Base-by-base conservation (phyloP, 257 asterid species). In the Anisodus acutangulus region DNA sequence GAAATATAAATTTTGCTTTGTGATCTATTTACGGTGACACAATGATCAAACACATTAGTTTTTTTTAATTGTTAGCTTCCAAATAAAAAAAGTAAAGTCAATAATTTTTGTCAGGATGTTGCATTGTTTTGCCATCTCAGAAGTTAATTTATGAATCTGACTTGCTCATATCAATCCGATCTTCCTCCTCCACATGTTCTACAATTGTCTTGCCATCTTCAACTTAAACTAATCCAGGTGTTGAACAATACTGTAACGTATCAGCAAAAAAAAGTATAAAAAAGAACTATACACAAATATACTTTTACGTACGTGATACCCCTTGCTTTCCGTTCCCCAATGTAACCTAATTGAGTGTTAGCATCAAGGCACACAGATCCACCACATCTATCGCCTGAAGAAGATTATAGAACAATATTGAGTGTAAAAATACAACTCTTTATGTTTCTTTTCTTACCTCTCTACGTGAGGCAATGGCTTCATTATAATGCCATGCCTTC, bases 101-200 rank as follows among this genome's bases (percentile, higher is more conserved):
- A 47, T 49, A 54, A 74, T 22, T 11, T 74, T 19, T 74, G 60
- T 49, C 49, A 19, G 59, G 62, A 6, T 49, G 81, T 74, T 19
- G 81, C 81, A 22, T 74, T 74, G 16, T 71, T 39, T 69, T 69
- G 53, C 31, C 53, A 39, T 39, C 78, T 16, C 31, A 17, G 53
- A 69, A 69, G 78, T 39, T 39, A 39, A 15, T 69, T 7, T 68
- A 68, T 68, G 53, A 68, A 68, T 68, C 78, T 15, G 78, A 68
- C 78, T 69, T 0, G 4, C 54, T 69, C 53, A 39, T 69, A 39
- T 69, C 53, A 39, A 16, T 69, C 54, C 78, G 39, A 15, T 9
- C 9, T 22, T 58, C 76, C 49, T 37, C 78, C 51, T 3, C 26
- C 8, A 53, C 26, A 69, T 39, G 54, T 69, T 69, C 31, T 69